Base-by-base conservation (phyloP, 164 flowering plant species). In the Dillenia suffruticosa region DNA sequence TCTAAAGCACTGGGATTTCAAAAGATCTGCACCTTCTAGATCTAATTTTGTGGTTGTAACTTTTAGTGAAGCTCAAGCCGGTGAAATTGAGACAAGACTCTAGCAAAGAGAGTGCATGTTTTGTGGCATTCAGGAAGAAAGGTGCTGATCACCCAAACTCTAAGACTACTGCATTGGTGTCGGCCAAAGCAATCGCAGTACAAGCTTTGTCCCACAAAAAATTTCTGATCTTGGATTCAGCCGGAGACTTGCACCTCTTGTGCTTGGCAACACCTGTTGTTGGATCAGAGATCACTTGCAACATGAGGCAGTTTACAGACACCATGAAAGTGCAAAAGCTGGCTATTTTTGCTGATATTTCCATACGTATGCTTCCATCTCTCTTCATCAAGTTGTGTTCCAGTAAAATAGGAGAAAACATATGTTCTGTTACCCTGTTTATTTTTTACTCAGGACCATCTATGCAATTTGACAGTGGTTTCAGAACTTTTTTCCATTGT, bases 151-250 rank as follows among this genome's bases (percentile, higher is more conserved):
- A 49, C 49, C 63, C 58, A 43, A 69, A 68, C 49, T 69, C 78
- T 22, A 69, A 9, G 9, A 49, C 24, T 49, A 8, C 49, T 45
- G 57, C 56, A 16, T 44, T 57, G 53, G 63, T 70, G 63, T 68
- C 86, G 2, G 54, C 64, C 43, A 92, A 85, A 77, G 88, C 90
- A 56, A 69, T 81, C 47, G 80, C 84, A 48, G 78, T 88, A 62
- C 85, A 88, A 65, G 74, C 87, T 53, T 60, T 92, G 59, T 76
- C 90, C 44, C 71, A 74, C 44, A 70, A 76, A 50, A 80, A 66
- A 57, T 82, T 84, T 70, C 49, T 92, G 64, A 68, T 92, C 54
- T 70, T 92, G 76, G 95, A 89, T 64, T 86, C 95, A 17, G 65
- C 48, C 72, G 96, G 96, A 66, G 78, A 82, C 63, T 44, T 92